Conservation (phyloP, 2,329 filamentous ascomycete genomes). For the Colletotrichum cereale region DNA sequence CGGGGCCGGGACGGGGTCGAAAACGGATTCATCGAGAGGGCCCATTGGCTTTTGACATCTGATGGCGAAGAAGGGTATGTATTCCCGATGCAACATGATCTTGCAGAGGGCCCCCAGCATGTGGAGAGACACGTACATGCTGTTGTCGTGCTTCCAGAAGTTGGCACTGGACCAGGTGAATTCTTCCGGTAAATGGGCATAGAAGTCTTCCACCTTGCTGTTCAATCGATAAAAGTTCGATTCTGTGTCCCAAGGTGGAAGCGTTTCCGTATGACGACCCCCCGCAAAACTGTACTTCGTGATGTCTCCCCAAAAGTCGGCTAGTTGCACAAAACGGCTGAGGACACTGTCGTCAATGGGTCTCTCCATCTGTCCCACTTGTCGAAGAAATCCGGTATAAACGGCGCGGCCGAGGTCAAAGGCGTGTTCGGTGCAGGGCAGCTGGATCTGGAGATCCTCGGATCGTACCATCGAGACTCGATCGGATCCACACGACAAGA, state of each 20-base stretch:
- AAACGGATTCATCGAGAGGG: constrained; percentile 70
- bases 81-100: constrained; percentile 77
- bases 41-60: constrained; percentile 61
- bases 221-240: constrained; percentile 68
- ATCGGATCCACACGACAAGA: constrained; percentile 74
- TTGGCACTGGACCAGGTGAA: constrained; percentile 69
- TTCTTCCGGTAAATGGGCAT: constrained; percentile 46
- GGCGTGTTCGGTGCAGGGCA: constrained; percentile 75
- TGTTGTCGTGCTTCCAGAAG: constrained; percentile 75
- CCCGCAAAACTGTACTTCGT: constrained; percentile 66
- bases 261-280: constrained; percentile 61
- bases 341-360: constrained; percentile 60
- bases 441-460: constrained; percentile 72
- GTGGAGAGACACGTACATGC: constrained; percentile 75
- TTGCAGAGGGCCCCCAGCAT: constrained; percentile 74
- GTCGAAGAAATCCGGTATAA: constrained; percentile 61
- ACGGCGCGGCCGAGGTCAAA: constrained; percentile 74
- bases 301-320: constrained; percentile 71
- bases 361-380: constrained; percentile 39
- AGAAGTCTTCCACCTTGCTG: constrained; percentile 64
- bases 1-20: constrained; percentile 62
- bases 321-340: constrained; percentile 68
- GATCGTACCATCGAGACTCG: constrained; percentile 70
- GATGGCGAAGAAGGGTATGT: constrained; percentile 75
- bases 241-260: constrained; percentile 69